Conservation (phyloP, 768 basidiomycete species). For the Podaxis carcinomalis region DNA sequence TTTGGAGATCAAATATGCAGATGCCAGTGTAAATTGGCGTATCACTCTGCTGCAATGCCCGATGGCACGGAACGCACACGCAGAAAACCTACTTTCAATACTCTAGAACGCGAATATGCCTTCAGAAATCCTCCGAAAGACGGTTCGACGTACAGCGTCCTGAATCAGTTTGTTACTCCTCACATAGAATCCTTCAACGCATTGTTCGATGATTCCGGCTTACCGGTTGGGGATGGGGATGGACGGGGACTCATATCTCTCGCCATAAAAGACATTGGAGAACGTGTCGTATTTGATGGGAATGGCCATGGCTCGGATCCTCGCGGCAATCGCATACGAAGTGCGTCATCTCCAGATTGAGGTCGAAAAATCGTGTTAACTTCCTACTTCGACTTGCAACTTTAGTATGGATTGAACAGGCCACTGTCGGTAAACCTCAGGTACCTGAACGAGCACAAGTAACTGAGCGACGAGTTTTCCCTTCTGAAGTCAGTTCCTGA, state of each 20-base stretch:
- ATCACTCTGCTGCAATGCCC: slow-evolving; percentile 40
- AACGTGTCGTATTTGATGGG: slow-evolving; percentile 91
- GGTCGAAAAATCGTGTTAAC: background rate
- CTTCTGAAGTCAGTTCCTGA: slow-evolving; percentile 66
- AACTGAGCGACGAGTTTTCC: slow-evolving; percentile 76
- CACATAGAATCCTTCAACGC: slow-evolving; percentile 97
- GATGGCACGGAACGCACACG: slow-evolving; percentile 37
- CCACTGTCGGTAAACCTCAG: slow-evolving; percentile 80
- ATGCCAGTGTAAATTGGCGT: background rate
- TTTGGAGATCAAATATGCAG: slow-evolving; percentile 17
- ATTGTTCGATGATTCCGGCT: slow-evolving; percentile 89
- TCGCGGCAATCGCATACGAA: slow-evolving; percentile 82
- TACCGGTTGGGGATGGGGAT: slow-evolving; percentile 68
- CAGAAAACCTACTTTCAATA: slow-evolving; percentile 66
- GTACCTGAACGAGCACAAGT: slow-evolving; percentile 79
- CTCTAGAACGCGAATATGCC: slow-evolving; percentile 69
- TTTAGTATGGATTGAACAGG: slow-evolving; percentile 87
- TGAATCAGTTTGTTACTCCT: slow-evolving; percentile 91
- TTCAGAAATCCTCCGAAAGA: slow-evolving; percentile 74
- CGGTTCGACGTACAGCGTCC: slow-evolving; percentile 67
- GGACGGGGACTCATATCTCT: slow-evolving; percentile 77
- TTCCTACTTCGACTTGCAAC: slow-evolving; percentile 12
- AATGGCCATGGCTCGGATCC: slow-evolving; percentile 51
- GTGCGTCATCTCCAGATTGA: slow-evolving; percentile 42
- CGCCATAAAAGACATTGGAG: slow-evolving; percentile 79